Base-by-base conservation (phyloP, 78 protist genomes). In the Chrysochromulina tobinii region DNA sequence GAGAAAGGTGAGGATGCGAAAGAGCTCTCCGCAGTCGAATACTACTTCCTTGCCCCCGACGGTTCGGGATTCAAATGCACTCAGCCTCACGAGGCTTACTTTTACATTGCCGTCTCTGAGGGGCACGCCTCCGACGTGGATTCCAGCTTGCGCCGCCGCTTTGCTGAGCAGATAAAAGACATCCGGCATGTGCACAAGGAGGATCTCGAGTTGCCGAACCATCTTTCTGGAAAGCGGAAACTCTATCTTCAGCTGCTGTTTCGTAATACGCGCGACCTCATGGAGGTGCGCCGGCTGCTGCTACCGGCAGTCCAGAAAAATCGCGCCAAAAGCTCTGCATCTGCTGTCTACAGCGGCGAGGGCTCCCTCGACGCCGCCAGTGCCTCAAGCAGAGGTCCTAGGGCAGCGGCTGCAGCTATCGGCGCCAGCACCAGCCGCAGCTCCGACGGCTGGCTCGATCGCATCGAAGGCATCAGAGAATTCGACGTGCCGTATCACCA, bases 401-500 rank as follows among this genome's bases (percentile, higher is more conserved):
- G 38, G 38, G 38, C 38, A 38, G 38, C 38, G 38, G 38, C 38
- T 38, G 38, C 38, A 38, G 38, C 38, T 38, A 38, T 38, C 38
- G 38, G 38, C 38, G 38, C 38, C 38, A 38, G 38, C 38, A 38
- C 38, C 38, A 17, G 54, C 27, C 50, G 81, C 14, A 12, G 20
- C 55, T 11, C 3, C 59, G 48, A 25, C 72, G 48, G 18, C 8
- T 8, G 21, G 61, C 55, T 8, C 87, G 87, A 83, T n/a, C 53
- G 15, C 58, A 75, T 57, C 6, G 5, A 61, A 1, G 98, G 95
- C 55, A 81, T 99, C 21, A 92, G 99, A 12, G 99, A 99, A 88
- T 98, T 96, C 89, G 99, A 99, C 87, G 99, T 99, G 57, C 96
- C 99, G 2, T 98, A 99, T 95, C 87, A 94, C 94, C 73, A 93